Percentiles rank a stretch among this genome's conserved stretches.
Evolutionary conservation across 2,329 filamentous ascomycete genomes (phyloP).

Genomic region (Pseudocercospora macadamiae): DNA sequence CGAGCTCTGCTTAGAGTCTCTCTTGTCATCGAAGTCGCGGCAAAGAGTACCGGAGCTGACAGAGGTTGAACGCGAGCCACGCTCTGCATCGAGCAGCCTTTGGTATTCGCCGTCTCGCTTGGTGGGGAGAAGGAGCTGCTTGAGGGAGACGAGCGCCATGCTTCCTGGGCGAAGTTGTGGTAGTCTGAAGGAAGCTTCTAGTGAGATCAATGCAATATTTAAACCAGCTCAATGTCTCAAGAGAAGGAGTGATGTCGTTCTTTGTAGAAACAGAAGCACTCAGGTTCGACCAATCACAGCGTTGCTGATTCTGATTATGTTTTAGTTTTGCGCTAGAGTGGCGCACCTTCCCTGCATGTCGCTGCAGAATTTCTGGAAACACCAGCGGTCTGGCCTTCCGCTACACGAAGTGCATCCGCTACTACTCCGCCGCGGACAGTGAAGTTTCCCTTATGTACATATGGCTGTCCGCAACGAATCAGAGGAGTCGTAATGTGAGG

Average conservation of each 20-base stretch:
- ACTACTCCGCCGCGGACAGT: neutral
- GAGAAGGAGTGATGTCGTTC: neutral
- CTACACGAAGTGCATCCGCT: neutral
- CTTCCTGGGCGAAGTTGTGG: neutral
- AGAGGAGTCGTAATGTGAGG: neutral
- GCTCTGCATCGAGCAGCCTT: constrained; percentile 13
- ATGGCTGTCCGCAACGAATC: neutral
- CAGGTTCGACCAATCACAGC: neutral
- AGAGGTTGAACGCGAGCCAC: constrained; percentile 5
- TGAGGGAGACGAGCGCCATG: constrained; percentile 15
- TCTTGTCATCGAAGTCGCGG: constrained; percentile 6
- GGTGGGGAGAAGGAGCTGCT: constrained; percentile 12
- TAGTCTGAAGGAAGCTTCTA: neutral
- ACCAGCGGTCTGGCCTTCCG: neutral
- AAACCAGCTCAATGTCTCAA: neutral
- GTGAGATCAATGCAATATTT: neutral
- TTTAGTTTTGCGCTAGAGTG: no score
- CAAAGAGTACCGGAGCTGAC: constrained; percentile 8
- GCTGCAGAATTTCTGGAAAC: neutral
- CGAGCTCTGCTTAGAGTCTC: neutral
- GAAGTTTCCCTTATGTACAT: neutral
- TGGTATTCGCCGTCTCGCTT: constrained; percentile 11
- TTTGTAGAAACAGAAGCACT: neutral
- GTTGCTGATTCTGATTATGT: neutral
- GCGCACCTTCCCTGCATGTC: neutral